Conservation (phyloP, 345 rosid species). For the Rubroshorea leprosula region DNA sequence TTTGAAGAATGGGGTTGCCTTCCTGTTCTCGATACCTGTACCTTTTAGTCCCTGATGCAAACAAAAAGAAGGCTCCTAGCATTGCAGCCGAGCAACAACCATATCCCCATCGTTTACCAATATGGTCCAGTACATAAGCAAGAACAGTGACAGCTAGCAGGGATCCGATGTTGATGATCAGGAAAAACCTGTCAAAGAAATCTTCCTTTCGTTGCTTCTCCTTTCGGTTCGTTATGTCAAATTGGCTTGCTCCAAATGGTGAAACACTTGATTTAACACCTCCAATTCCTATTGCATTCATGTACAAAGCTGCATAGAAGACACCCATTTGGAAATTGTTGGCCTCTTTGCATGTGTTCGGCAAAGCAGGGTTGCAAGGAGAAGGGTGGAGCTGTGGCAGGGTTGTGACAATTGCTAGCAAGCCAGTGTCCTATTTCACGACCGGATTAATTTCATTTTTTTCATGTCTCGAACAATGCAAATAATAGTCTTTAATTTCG, state of each 20-base stretch:
- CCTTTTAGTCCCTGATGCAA: constrained; percentile 3
- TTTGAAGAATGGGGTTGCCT: constrained; percentile 13
- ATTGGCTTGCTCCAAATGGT: constrained; percentile 17
- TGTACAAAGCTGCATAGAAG: constrained; percentile 2
- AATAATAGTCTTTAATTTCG: too few species aligned
- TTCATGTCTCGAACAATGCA: too few species aligned
- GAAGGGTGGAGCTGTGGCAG: constrained; percentile 9
- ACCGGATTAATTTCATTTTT: too few species aligned
- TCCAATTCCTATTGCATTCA: constrained; percentile 5
- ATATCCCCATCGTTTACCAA: constrained; percentile 17
- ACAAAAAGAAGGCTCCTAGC: neutral
- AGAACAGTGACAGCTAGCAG: constrained; percentile 18
- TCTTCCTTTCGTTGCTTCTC: constrained; percentile 11
- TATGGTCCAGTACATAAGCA: constrained; percentile 15
- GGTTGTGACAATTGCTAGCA: constrained; percentile 11
- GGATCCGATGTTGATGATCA: constrained; percentile 13
- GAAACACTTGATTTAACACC: constrained; percentile 22
- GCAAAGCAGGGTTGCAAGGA: constrained; percentile 4
- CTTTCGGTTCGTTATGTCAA: constrained; percentile 15
- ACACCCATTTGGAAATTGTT: constrained; percentile 15
- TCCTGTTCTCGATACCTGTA: constrained; percentile 12
- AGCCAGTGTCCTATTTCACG: constrained; percentile 12
- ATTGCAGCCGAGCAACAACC: constrained; percentile 11
- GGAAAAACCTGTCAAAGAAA: constrained; percentile 13
- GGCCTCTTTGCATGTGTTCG: constrained; percentile 14